Evolutionary conservation across 441 rosid genomes (phyloP).

Genomic region (Gossypium laxum): DNA sequence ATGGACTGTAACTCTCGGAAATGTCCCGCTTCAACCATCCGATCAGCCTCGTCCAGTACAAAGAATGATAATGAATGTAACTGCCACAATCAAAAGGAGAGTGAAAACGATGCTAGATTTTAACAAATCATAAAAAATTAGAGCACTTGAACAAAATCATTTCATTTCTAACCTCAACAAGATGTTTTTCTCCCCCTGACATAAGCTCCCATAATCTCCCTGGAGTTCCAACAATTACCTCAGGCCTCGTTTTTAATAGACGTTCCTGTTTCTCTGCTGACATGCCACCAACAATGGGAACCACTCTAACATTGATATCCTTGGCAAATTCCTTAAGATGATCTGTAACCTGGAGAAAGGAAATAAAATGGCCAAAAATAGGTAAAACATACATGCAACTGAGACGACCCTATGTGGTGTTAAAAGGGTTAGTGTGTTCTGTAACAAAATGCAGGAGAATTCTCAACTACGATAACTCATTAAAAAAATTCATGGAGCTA

Average conservation of each 20-base stretch:
- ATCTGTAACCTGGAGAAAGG: slow-evolving; percentile 54
- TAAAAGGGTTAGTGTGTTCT: background rate
- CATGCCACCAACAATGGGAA: slow-evolving; percentile 94
- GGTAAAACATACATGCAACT: background rate
- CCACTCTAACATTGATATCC: slow-evolving; percentile 53
- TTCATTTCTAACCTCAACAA: slow-evolving; percentile 56
- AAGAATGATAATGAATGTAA: slow-evolving; percentile 83
- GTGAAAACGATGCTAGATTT: background rate
- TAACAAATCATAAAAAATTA: background rate
- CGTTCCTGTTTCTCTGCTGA: slow-evolving; percentile 87
- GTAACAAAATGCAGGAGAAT: background rate
- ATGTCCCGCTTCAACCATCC: slow-evolving; percentile 94
- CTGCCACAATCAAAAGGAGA: slow-evolving; percentile 36
- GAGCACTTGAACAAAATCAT: background rate
- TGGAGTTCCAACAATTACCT: slow-evolving; percentile 82
- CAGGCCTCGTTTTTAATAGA: slow-evolving; percentile 76
- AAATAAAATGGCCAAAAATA: background rate
- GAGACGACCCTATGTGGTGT: background rate
- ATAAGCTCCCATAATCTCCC: slow-evolving; percentile 97
- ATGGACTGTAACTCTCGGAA: slow-evolving; percentile 90
- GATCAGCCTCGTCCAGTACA: slow-evolving; percentile 97
- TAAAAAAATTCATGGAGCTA: background rate
- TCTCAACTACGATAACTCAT: background rate
- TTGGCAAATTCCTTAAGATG: slow-evolving; percentile 69
- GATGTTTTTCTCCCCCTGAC: slow-evolving; percentile 86